These are phyloP conservation scores for Metroxylon sagu DNA, from an alignment of 176 grass and related monocot species.

Conservation along the genomic window DNA sequence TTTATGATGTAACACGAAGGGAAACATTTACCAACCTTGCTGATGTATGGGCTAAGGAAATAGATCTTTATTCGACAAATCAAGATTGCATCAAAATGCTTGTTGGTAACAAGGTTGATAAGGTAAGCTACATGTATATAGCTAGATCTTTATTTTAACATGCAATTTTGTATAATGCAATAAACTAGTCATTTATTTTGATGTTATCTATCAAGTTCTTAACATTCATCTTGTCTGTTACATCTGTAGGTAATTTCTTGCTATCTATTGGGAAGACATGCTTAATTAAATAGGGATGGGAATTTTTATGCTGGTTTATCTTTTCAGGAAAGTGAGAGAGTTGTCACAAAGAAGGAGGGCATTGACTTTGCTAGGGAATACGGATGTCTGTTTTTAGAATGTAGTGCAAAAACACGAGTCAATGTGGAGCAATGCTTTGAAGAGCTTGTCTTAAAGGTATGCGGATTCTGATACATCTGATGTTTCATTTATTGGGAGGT, in stretches of 20 bases:
- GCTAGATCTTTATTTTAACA: too few species aligned
- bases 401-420: slow-evolving; percentile 87
- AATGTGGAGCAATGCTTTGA: slow-evolving; percentile 96
- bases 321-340: slow-evolving; percentile 90
- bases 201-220: too few species aligned
- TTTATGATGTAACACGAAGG: slow-evolving; percentile 83
- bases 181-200: too few species aligned
- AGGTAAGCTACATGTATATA: slow-evolving; percentile 32
- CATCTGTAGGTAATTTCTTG: not conserved
- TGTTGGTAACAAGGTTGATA: slow-evolving; percentile 97
- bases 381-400: slow-evolving; percentile 88
- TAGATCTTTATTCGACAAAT: slow-evolving; percentile 98
- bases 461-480: too few species aligned
- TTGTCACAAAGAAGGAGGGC: slow-evolving; percentile 87
- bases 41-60: slow-evolving; percentile 97
- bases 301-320: not conserved
- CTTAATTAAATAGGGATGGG: too few species aligned
- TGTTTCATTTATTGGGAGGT: too few species aligned
- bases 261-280: not conserved
- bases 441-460: slow-evolving; percentile 88
- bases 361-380: slow-evolving; percentile 93
- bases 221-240: not conserved
- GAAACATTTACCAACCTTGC: slow-evolving; percentile 89
- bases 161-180: too few species aligned
- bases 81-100: slow-evolving; percentile 99